Conservation (phyloP, 2,329 filamentous ascomycete genomes). For the Akanthomyces uredinophilus region DNA sequence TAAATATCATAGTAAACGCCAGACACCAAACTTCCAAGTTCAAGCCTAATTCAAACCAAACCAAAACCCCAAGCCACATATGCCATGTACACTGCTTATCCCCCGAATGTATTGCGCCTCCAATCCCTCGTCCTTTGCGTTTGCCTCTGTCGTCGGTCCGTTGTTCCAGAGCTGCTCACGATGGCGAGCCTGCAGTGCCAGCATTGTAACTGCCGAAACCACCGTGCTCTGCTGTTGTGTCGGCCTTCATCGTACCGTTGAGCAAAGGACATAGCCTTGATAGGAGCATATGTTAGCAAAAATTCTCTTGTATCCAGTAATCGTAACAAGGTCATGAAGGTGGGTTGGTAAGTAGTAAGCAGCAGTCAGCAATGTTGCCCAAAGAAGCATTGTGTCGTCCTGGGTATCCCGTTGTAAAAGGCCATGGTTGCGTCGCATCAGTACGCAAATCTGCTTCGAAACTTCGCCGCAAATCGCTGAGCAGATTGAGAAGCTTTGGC, state of each 20-base stretch:
- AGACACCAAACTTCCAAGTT: neutral
- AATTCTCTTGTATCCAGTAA: conserved; percentile 15
- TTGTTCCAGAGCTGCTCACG: neutral
- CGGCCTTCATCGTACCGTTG: conserved; percentile 71
- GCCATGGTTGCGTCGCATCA: neutral
- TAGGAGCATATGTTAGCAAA: conserved; percentile 24
- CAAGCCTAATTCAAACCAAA: neutral
- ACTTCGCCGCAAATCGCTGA: neutral
- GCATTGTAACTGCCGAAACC: conserved; percentile 54
- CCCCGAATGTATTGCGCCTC: neutral
- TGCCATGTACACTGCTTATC: neutral
- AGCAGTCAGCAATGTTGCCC: conserved; percentile 10
- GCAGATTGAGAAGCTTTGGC: neutral
- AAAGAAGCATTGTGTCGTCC: conserved; percentile 8
- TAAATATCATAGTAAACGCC: neutral
- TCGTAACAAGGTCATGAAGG: conserved; percentile 20
- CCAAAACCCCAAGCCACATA: neutral
- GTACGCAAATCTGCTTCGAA: neutral
- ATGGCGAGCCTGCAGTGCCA: conserved; percentile 7
- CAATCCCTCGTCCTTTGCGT: neutral
- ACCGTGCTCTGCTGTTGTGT: conserved; percentile 50
- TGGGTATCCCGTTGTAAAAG: neutral
- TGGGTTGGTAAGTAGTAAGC: neutral
- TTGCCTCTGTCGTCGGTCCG: too few relatives aligned
- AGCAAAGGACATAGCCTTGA: conserved; percentile 75